Conservation (phyloP, 1,284 basidiomycete genomes). For the Cutaneotrichosporon sp. region DNA sequence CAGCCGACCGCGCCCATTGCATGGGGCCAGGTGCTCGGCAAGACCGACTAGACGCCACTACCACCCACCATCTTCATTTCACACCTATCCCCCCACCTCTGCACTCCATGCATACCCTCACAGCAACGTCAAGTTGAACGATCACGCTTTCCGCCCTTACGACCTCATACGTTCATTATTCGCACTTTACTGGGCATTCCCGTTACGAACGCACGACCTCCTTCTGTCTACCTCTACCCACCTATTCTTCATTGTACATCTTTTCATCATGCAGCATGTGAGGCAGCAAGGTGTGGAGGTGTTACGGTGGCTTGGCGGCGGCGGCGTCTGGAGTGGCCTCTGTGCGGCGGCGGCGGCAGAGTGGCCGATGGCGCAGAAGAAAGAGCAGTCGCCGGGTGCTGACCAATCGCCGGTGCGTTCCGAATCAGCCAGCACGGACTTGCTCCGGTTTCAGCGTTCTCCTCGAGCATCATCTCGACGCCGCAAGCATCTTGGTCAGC, state of each 20-base stretch:
- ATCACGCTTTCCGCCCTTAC: not conserved
- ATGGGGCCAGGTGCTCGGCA: constrained; percentile 22
- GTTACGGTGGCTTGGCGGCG: not conserved
- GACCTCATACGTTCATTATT: constrained; percentile 5
- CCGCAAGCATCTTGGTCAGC: not conserved
- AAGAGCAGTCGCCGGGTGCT: not conserved
- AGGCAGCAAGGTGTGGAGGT: not conserved
- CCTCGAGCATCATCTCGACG: not conserved
- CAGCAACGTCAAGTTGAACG: not conserved
- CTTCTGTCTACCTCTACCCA: constrained; percentile 4
- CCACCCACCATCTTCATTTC: too few species aligned
- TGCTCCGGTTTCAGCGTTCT: not conserved
- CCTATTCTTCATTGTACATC: constrained; percentile 8
- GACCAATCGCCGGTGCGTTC: not conserved
- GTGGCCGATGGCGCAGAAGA: not conserved
- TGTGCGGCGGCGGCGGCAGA: too few species aligned
- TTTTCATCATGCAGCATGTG: constrained; percentile 9
- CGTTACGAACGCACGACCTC: constrained; percentile 4
- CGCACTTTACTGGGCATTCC: constrained; percentile 7
- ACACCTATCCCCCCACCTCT: not conserved
- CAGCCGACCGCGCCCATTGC: constrained; percentile 30
- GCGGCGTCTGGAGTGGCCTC: not conserved
- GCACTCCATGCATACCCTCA: not conserved
- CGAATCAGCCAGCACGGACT: not conserved
- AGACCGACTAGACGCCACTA: not conserved